A percentile compares a stretch with the other conserved stretches of the same genome.
phyloP scores from a whole-genome alignment of 768 basidiomycete species.

The Calocera cornea region DNA sequence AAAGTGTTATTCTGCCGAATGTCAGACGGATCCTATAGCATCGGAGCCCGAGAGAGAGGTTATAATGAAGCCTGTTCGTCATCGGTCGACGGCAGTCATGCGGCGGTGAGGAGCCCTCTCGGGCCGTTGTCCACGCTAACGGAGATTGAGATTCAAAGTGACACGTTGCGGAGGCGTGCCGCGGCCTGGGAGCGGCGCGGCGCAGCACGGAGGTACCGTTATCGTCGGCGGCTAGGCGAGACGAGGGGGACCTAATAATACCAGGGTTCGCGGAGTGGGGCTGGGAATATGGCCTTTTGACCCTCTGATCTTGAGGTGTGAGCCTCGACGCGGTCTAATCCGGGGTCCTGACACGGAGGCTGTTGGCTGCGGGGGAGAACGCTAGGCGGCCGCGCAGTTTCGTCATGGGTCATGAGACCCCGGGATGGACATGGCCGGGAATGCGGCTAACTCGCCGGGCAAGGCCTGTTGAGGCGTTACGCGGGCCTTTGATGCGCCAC shows the following conservation, averaged over 20 bases:
- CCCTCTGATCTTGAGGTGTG: background rate
- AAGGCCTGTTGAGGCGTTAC: background rate
- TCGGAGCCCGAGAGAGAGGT: background rate
- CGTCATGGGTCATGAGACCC: background rate
- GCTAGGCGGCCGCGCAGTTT: background rate
- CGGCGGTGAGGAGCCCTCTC: background rate
- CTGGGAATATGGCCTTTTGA: background rate
- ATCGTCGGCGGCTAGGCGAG: background rate
- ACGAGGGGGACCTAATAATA: too few relatives aligned
- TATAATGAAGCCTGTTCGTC: background rate
- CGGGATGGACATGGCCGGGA: background rate
- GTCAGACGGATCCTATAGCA: background rate
- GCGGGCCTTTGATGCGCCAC: background rate
- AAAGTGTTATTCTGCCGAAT: background rate
- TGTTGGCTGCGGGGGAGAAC: background rate
- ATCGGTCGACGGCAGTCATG: background rate
- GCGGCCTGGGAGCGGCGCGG: background rate
- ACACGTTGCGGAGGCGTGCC: constrained; percentile 2
- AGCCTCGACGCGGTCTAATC: background rate
- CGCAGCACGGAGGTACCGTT: background rate
- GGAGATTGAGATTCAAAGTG: background rate
- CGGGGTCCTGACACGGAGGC: background rate
- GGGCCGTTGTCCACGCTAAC: background rate
- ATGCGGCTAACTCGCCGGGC: background rate
- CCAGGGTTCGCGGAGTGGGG: too few relatives aligned